phyloP scores from a whole-genome alignment of 176 grass and related monocot genomes.

The Cymbopogon citratus region DNA sequence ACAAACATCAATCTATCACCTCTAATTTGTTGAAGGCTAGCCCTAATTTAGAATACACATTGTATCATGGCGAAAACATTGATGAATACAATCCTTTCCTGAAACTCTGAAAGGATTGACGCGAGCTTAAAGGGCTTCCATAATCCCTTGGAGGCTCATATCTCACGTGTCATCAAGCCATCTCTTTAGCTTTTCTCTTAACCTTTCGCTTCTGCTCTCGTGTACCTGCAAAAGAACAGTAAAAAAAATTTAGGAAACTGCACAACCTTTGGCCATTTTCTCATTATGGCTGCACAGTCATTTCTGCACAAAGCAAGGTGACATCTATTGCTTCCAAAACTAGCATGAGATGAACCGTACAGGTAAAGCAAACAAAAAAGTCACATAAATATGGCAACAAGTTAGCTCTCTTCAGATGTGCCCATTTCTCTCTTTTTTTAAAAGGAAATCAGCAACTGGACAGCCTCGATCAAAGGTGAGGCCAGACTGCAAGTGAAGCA shows the following conservation, averaged over 20 bases:
- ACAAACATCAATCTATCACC: too few relatives aligned
- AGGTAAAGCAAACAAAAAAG: not conserved
- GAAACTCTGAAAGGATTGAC: not conserved
- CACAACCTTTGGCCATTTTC: not conserved
- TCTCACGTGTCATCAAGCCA: not conserved
- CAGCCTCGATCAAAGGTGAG: not conserved
- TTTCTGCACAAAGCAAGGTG: not conserved
- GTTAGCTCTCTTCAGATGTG: not conserved
- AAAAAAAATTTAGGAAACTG: not conserved
- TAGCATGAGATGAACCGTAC: not conserved
- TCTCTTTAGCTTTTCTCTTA: slow-evolving; percentile 59
- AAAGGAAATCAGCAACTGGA: not conserved
- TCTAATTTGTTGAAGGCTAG: too few relatives aligned
- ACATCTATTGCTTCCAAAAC: not conserved
- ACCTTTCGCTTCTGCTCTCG: slow-evolving; percentile 65
- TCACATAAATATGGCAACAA: not conserved
- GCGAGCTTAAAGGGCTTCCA: not conserved
- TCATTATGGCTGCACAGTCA: not conserved
- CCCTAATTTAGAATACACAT: too few relatives aligned
- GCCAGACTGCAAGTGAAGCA: not conserved
- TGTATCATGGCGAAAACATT: too few relatives aligned
- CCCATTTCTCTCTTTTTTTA: not conserved
- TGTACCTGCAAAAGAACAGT: slow-evolving; percentile 30
- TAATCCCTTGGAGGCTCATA: not conserved
- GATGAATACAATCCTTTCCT: too few relatives aligned